A percentile compares a stretch with the other conserved stretches of the same genome.
phyloP scores from a whole-genome alignment of 1,284 basidiomycete species.

The Butyriboletus appendiculatus region DNA sequence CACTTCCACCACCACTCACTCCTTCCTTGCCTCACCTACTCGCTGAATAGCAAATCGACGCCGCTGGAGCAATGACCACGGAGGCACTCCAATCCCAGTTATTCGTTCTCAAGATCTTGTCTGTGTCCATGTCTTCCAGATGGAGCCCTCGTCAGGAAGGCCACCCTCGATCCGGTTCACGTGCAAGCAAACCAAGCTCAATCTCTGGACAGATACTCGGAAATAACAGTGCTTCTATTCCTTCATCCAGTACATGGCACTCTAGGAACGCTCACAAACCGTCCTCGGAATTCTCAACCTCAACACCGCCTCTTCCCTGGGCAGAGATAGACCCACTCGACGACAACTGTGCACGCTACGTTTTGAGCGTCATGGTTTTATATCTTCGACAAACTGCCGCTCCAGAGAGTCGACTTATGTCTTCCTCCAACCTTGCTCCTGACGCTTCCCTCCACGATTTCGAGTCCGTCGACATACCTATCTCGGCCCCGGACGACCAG shows the following conservation, averaged over 20 bases:
- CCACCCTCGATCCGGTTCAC: conserved; percentile 42
- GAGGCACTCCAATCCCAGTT: conserved; percentile 89
- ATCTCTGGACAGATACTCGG: conserved; percentile 19
- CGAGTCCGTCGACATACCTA: conserved; percentile 53
- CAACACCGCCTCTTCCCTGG: conserved; percentile 44
- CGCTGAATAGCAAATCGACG: conserved; percentile 50
- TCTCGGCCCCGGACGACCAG: conserved; percentile 27
- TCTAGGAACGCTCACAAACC: conserved; percentile 36
- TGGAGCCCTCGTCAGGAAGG: conserved; percentile 54
- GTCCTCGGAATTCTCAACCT: conserved; percentile 41
- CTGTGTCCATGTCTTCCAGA: conserved; percentile 76
- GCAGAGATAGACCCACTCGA: conserved; percentile 79
- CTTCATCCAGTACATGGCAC: conserved; percentile 27
- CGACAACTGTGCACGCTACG: conserved; percentile 84
- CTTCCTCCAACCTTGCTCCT: conserved; percentile 62
- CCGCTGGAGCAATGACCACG: conserved; percentile 54
- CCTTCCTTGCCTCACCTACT: conserved; percentile 10
- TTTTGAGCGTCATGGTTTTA: conserved; percentile 79
- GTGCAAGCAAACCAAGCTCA: conserved; percentile 39
- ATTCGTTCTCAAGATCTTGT: conserved; percentile 84
- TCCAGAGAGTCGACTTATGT: conserved; percentile 57
- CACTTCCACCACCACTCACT: not conserved
- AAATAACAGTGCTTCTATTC: conserved; percentile 16
- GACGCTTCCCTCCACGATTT: conserved; percentile 73
- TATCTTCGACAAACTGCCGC: conserved; percentile 77